Evolutionary conservation across 768 basidiomycete genomes (phyloP).

Genomic region (Auriculariales sp.): DNA sequence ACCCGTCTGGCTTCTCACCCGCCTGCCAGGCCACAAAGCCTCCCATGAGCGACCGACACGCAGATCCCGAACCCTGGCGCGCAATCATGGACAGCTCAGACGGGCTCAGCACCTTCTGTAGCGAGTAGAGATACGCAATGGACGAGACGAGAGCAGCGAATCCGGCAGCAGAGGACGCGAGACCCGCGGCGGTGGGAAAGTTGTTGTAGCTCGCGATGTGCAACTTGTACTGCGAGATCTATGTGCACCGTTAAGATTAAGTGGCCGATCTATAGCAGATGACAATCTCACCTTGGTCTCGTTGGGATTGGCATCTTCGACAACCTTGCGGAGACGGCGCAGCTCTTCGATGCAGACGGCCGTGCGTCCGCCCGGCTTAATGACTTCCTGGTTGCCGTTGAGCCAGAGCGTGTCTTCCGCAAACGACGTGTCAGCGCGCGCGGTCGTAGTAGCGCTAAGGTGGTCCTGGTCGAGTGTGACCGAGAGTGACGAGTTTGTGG

Average conservation of each 20-base stretch:
- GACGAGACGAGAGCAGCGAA: conserved; percentile 91
- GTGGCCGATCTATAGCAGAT: conserved; percentile 2
- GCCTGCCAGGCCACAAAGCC: conserved; percentile 96
- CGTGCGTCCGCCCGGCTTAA: conserved; percentile 66
- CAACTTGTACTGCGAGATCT: conserved; percentile 60
- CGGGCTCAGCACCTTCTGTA: conserved; percentile 44
- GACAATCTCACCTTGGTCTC: conserved; percentile 48
- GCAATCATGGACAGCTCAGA: conserved; percentile 86
- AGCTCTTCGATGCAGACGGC: conserved; percentile 79
- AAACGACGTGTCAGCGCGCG: conserved; percentile 67
- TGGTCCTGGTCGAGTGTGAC: conserved; percentile 96
- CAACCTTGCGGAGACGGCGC: conserved; percentile 54
- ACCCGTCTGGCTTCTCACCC: conserved; percentile 53
- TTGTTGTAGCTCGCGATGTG: conserved; percentile 95
- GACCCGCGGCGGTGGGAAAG: conserved; percentile 96
- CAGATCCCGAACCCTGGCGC: conserved; percentile 94
- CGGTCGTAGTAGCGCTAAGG: conserved; percentile 84
- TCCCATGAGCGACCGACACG: conserved; percentile 93
- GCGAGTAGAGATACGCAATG: conserved; percentile 70
- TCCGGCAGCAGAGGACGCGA: conserved; percentile 94
- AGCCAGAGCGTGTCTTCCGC: conserved; percentile 78
- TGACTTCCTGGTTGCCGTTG: conserved; percentile 86
- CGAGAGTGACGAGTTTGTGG: conserved; percentile 96
- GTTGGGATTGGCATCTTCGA: conserved; percentile 56
- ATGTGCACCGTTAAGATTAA: conserved; percentile 5